Conservation (phyloP, 2,329 filamentous ascomycete genomes). For the Verticillium tricorpus region DNA sequence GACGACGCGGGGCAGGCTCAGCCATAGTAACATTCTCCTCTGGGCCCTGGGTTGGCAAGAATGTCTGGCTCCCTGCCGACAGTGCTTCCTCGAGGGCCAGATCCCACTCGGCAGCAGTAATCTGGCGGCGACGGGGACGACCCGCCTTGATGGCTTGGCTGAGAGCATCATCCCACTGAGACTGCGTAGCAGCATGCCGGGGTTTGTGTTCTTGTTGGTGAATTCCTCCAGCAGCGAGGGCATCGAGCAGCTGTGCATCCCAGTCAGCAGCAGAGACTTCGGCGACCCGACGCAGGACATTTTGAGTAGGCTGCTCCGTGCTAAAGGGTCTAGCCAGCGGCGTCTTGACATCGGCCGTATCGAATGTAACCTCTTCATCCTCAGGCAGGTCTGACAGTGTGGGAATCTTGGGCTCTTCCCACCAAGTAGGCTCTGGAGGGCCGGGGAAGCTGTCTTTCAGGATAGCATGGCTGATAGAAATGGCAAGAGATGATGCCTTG, state of each 20-base stretch:
- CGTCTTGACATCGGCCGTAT: background rate
- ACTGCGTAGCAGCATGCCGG: constrained; percentile 1
- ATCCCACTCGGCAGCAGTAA: constrained; percentile 28
- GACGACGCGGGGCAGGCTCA: background rate
- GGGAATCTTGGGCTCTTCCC: constrained; percentile 3
- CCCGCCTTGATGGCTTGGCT: constrained; percentile 11
- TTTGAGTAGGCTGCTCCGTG: background rate
- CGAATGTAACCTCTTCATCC: background rate
- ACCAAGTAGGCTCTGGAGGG: constrained; percentile 7
- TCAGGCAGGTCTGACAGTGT: background rate
- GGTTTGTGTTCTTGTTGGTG: background rate
- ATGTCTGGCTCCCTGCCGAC: constrained; percentile 21
- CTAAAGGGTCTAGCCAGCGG: background rate
- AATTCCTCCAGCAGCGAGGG: background rate
- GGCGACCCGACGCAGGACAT: constrained; percentile 1
- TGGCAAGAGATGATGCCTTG: background rate
- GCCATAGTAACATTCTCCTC: background rate
- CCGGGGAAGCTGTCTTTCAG: background rate
- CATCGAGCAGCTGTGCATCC: constrained; percentile 8
- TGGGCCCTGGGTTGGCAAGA: background rate
- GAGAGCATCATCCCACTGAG: constrained; percentile 12
- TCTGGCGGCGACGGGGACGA: constrained; percentile 11
- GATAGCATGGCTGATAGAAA: background rate
- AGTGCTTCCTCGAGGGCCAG: constrained; percentile 32
- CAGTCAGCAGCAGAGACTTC: constrained; percentile 11